Base-by-base conservation (phyloP, 2,329 filamentous ascomycete species). In the Diaporthe nobilis region DNA sequence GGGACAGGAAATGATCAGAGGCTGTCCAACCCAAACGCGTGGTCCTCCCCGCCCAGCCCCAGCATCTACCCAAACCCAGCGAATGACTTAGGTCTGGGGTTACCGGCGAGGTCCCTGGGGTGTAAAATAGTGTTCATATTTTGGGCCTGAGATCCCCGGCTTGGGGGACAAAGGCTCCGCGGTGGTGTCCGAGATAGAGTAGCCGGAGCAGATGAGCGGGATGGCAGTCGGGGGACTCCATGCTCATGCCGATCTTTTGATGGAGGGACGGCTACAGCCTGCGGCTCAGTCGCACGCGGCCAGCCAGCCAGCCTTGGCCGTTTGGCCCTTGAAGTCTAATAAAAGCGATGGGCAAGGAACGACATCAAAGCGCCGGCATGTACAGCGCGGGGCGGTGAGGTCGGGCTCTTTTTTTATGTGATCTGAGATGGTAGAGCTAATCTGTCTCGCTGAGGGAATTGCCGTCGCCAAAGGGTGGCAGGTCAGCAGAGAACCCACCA, bases 1-100 rank as follows among this genome's bases (percentile, higher is more conserved):
- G 53, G 49, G 74, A 73, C 7, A 31, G 71, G 74, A 63, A 68
- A 68, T 73, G 70, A 75, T 73, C 70, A 60, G 70, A 75, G 60
- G 57, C 8, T 28, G 44, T 39, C 47, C 37, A 28, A 42, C 31
- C n/a, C 25, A 60, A 31, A 31, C 34, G n/a, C 58, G n/a, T 65
- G 55, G 37, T 65, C 17, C 57, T 61, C 55, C 61, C 34, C 74
- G 55, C 60, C 61, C 63, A 60, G 57, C 34, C 57, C 53, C 70
- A 51, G 71, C 57, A 42, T 17, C 31, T 25, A 28, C 17, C 17
- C 44, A 47, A 68, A n/a, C 17, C 34, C 51, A 49, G 55, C 44
- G 44, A 6, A 4, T 17, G 8, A 17, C 1, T 20, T 17, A 20
- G 42, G 60, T 72, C 53, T 72, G 39, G 57, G 57, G 53, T 22